phyloP scores from a whole-genome alignment of 2,329 filamentous ascomycete genomes.

The Juglanconis sp. region DNA sequence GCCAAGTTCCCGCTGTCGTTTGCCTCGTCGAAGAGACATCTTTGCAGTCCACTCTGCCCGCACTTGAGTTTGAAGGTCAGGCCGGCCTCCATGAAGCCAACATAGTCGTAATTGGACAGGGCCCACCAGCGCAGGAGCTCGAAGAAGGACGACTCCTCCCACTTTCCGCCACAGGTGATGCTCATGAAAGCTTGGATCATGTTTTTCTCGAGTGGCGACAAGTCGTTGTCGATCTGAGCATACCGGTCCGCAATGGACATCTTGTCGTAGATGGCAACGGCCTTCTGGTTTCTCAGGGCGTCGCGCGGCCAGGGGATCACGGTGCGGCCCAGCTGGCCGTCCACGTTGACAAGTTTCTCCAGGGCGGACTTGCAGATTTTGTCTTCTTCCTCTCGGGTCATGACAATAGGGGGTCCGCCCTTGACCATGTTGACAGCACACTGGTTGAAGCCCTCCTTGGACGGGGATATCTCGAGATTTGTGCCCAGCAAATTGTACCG shows the following conservation, averaged over 20 bases:
- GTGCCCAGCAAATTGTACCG: slow-evolving; percentile 40
- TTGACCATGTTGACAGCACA: slow-evolving; percentile 33
- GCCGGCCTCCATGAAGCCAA: slow-evolving; percentile 35
- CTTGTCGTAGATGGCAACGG: slow-evolving; percentile 32
- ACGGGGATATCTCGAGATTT: slow-evolving; percentile 37
- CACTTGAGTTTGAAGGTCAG: slow-evolving; percentile 39
- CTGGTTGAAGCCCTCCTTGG: slow-evolving; percentile 36
- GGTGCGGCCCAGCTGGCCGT: slow-evolving; percentile 35
- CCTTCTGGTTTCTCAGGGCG: slow-evolving; percentile 29
- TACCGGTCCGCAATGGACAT: slow-evolving; percentile 41
- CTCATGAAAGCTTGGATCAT: slow-evolving; percentile 39
- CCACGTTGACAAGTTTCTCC: slow-evolving; percentile 44
- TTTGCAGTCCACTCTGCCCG: slow-evolving; percentile 44
- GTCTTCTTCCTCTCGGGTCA: slow-evolving; percentile 42
- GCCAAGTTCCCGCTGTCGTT: slow-evolving; percentile 33
- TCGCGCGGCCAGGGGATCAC: slow-evolving; percentile 40
- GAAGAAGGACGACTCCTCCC: slow-evolving; percentile 41
- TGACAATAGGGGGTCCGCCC: slow-evolving; percentile 13
- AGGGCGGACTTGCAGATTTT: slow-evolving; percentile 31
- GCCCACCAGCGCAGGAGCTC: slow-evolving; percentile 50
- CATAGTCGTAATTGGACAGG: slow-evolving; percentile 37
- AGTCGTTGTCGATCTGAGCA: slow-evolving; percentile 33
- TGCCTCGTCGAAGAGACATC: slow-evolving; percentile 43
- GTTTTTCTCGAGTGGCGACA: slow-evolving; percentile 39
- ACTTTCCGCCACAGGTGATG: slow-evolving; percentile 38